These are phyloP conservation scores for Suillus plorans DNA, from an alignment of 768 basidiomycete genomes.

Conservation along the genomic window DNA sequence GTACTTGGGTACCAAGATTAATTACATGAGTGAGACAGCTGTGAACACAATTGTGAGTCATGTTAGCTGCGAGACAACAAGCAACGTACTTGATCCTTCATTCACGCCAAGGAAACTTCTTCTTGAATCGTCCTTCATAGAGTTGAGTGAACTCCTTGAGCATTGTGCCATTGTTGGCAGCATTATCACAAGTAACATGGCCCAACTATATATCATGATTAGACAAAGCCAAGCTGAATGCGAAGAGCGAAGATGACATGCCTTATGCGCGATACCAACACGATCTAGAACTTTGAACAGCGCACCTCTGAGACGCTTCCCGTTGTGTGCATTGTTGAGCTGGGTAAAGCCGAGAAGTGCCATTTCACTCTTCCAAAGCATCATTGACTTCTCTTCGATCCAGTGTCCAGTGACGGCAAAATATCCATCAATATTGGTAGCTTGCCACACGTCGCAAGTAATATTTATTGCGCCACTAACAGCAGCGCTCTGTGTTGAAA, in stretches of 20 bases:
- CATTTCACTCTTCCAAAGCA: conserved; percentile 28
- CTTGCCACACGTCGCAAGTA: conserved; percentile 44
- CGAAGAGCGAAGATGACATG: conserved; percentile 4
- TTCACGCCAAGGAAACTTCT: not conserved
- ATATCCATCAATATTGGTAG: conserved; percentile 36
- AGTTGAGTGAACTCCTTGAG: conserved; percentile 23
- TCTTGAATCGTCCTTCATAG: not conserved
- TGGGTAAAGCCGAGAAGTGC: conserved; percentile 37
- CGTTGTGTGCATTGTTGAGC: conserved; percentile 40
- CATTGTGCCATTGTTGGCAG: conserved; percentile 38
- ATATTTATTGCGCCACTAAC: conserved; percentile 30
- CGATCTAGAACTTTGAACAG: conserved; percentile 34
- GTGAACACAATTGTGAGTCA: not conserved
- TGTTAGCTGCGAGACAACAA: not conserved
- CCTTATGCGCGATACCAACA: conserved; percentile 28
- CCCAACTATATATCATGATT: conserved; percentile 13
- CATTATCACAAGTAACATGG: conserved; percentile 38
- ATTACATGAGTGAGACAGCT: conserved; percentile 36
- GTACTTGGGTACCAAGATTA: conserved; percentile 32
- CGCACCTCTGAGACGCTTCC: conserved; percentile 27
- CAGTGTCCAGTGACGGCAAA: conserved; percentile 41
- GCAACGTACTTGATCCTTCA: not conserved
- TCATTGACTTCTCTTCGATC: conserved; percentile 31
- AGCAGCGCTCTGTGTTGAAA: conserved; percentile 11
- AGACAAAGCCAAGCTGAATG: not conserved